Base-by-base conservation (phyloP, 768 basidiomycete species). In the Leccinum truebloodii region DNA sequence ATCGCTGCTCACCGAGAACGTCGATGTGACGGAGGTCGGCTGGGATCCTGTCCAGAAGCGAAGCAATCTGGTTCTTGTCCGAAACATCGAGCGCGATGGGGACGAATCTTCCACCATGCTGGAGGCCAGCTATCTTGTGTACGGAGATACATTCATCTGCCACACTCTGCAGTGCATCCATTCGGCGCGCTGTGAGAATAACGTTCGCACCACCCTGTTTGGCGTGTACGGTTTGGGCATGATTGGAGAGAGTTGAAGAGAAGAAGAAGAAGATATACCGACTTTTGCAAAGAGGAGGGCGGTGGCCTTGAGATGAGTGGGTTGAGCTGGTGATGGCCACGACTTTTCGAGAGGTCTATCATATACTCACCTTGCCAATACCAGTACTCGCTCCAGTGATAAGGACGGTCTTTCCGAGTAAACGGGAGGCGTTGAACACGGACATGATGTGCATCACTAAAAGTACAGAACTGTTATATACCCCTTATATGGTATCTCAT, bases 211-310 rank as follows among this genome's bases (percentile, higher is more conserved):
- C 95, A 48, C 86, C 92, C 89, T 94, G 59, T 20, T 49, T 34
- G 16, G 20, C 7, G 50, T 46, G 24, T 30, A 9, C 28, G 1
- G 7, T 49, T 20, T 59, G 52, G 41, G 46, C 32, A 28, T 35
- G 51, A 46, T 12, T 22, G n/a, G 39, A 9, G 3, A 54, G n/a
- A 12, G 20, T 22, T 6, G 18, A 26, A 35, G 20, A 57, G 7
- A 50, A 58, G 6, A 50, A 58, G 6, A 50, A 58, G 7, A 48
- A 39, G 49, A 48, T 62, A 51, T 13, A 64, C 63, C 26, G 49
- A 91, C 92, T 80, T 87, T 94, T 46, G 95, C 94, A 64, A 96
- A 97, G 52, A 97, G 83, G 51, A 94, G 67, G 37, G 95, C 94
- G 3, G 94, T 88, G 4, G 91, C 92, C 92, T 95, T 71, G 64